phyloP scores from a whole-genome alignment of 106 monocot genomes.

The Allium fistulosum region DNA sequence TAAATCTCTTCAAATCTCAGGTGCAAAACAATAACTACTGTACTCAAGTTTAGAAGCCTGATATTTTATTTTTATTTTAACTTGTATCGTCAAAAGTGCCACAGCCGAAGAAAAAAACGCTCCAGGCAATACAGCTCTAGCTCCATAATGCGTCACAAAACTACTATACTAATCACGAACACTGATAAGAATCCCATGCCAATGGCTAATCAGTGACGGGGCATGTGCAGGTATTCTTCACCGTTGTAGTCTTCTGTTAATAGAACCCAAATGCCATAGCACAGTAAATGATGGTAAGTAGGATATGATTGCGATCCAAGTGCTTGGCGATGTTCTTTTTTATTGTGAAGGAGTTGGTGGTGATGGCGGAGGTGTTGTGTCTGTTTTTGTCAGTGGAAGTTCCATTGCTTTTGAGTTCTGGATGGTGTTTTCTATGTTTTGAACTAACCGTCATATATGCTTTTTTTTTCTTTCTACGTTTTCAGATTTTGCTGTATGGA shows the following conservation, averaged over 20 bases:
- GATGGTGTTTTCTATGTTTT: too few relatives aligned
- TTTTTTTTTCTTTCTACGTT: too few relatives aligned
- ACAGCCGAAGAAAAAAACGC: conserved; percentile 2
- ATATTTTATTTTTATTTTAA: too few relatives aligned
- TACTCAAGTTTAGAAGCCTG: too few relatives aligned
- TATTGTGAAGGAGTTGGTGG: neutral
- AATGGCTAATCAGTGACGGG: neutral
- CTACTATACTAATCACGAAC: neutral
- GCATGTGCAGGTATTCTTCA: conserved; percentile 1
- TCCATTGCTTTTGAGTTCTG: too few relatives aligned
- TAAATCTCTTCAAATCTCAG: too few relatives aligned
- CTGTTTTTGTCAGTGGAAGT: conserved; percentile 3
- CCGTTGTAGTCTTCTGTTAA: neutral
- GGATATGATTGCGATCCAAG: neutral
- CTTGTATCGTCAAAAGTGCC: neutral
- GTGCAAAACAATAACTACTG: too few relatives aligned
- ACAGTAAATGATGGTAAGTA: conserved; percentile 1
- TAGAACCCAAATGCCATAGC: conserved; percentile 11
- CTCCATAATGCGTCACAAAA: conserved; percentile 3
- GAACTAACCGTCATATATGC: too few relatives aligned
- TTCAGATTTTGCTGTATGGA: too few relatives aligned
- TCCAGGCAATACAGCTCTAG: neutral
- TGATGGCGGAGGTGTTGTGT: neutral
- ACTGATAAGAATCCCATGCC: neutral
- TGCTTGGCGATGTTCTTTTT: neutral